Conservation (phyloP, 352 stramenopile genomes). For the Phytophthora nicotianae region DNA sequence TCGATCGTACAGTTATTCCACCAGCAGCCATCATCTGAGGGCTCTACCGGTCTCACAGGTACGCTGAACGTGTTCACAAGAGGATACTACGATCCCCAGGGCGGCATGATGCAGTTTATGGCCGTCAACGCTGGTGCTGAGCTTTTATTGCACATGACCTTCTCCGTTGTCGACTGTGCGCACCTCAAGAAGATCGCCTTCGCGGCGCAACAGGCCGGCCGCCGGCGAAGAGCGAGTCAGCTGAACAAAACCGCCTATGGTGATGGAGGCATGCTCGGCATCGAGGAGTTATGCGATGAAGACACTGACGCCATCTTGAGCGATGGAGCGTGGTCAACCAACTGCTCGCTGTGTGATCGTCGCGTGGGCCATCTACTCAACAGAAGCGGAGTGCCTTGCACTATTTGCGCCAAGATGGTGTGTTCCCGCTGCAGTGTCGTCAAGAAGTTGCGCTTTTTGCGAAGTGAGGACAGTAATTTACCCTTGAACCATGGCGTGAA, state of each 20-base stretch:
- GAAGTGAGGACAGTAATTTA: slow-evolving; percentile 23
- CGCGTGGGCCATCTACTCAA: slow-evolving; percentile 40
- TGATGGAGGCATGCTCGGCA: slow-evolving; percentile 36
- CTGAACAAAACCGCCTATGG: slow-evolving; percentile 22
- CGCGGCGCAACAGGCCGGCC: slow-evolving; percentile 46
- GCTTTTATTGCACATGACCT: slow-evolving; percentile 44
- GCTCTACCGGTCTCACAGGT: slow-evolving; percentile 11
- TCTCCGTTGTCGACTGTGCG: slow-evolving; percentile 50
- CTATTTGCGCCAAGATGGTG: slow-evolving; percentile 40
- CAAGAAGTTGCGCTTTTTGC: slow-evolving; percentile 55
- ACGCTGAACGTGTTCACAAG: slow-evolving; percentile 57
- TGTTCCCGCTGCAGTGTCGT: slow-evolving; percentile 54
- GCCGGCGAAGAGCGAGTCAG: slow-evolving; percentile 30
- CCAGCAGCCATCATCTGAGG: slow-evolving; percentile 30
- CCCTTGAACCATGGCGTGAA: slow-evolving; percentile 8
- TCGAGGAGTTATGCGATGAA: slow-evolving; percentile 38
- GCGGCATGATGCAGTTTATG: slow-evolving; percentile 56
- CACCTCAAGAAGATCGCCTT: slow-evolving; percentile 69
- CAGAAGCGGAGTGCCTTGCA: slow-evolving; percentile 36
- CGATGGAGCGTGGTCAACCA: slow-evolving; percentile 19
- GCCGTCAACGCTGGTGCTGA: slow-evolving; percentile 48
- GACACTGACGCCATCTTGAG: slow-evolving; percentile 13
- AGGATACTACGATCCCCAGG: slow-evolving; percentile 61
- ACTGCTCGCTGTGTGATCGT: slow-evolving; percentile 47
- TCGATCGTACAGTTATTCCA: slow-evolving; percentile 59